Conservation (phyloP, 805 yeast species). For the Jamesozyma piceae region DNA sequence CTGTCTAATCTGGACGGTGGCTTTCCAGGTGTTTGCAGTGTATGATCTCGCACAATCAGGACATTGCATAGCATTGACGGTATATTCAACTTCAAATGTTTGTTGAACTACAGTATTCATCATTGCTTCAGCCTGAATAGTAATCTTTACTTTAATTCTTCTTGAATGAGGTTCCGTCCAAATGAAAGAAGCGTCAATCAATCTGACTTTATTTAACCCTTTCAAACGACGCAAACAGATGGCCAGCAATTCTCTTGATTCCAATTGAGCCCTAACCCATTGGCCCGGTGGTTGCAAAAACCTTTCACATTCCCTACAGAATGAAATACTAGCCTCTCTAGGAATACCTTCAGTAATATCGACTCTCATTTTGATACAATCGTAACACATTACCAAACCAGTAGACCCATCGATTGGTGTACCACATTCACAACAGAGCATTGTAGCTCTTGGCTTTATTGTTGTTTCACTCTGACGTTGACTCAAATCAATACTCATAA, state of each 20-base stretch:
- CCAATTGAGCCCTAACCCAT: slow-evolving; percentile 86
- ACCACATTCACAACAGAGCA: slow-evolving; percentile 96
- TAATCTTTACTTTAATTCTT: slow-evolving; percentile 79
- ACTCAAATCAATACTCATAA: not conserved
- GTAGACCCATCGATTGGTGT: slow-evolving; percentile 93
- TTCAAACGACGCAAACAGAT: slow-evolving; percentile 78
- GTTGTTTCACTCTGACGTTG: not conserved
- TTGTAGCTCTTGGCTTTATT: slow-evolving; percentile 51
- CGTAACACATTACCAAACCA: slow-evolving; percentile 92
- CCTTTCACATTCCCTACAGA: slow-evolving; percentile 95
- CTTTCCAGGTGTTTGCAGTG: slow-evolving; percentile 96
- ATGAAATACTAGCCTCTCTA: slow-evolving; percentile 83
- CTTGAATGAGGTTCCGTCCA: slow-evolving; percentile 99
- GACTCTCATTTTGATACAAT: slow-evolving; percentile 85
- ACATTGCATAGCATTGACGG: slow-evolving; percentile 95
- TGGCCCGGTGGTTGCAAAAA: slow-evolving; percentile 90
- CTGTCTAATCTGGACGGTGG: slow-evolving; percentile 94
- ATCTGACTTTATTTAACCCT: slow-evolving; percentile 76
- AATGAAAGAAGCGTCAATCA: slow-evolving; percentile 86
- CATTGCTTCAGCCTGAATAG: slow-evolving; percentile 96
- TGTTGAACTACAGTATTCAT: slow-evolving; percentile 86
- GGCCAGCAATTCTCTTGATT: slow-evolving; percentile 86
- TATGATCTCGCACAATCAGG: slow-evolving; percentile 96
- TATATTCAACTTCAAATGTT: slow-evolving; percentile 85
- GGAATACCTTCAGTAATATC: slow-evolving; percentile 93